Evolutionary conservation across 2,329 filamentous ascomycete genomes (phyloP).

Genomic region (Macroventuria anomochaeta): DNA sequence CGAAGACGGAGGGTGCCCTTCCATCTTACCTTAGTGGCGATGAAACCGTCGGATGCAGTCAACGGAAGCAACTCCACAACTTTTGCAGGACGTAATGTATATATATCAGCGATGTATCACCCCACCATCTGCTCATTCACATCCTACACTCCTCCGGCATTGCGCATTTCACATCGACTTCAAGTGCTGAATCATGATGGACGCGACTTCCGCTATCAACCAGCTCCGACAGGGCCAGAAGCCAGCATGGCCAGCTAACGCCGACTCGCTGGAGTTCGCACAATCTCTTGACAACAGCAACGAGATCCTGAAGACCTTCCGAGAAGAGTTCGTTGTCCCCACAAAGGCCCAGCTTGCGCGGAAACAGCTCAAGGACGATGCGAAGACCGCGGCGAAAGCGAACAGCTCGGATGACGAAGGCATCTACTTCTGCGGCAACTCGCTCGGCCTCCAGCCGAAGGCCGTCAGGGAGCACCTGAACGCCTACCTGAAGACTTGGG

Average conservation of each 20-base stretch:
- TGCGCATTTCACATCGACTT: not conserved
- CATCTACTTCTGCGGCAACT: constrained; percentile 90
- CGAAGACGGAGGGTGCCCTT: constrained; percentile 27
- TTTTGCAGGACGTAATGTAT: constrained; percentile 24
- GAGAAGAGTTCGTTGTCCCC: constrained; percentile 77
- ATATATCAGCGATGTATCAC: constrained; percentile 15
- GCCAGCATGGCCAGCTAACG: constrained; percentile 34
- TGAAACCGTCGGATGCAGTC: constrained; percentile 10
- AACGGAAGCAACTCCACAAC: constrained; percentile 13
- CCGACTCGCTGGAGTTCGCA: constrained; percentile 35
- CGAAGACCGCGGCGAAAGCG: constrained; percentile 30
- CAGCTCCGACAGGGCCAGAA: constrained; percentile 40
- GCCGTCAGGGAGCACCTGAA: constrained; percentile 70
- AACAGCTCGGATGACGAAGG: constrained; percentile 53
- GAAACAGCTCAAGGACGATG: constrained; percentile 55
- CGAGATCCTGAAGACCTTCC: constrained; percentile 50
- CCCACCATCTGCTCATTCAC: constrained; percentile 1
- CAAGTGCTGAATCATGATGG: constrained; percentile 28
- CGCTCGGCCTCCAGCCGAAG: constrained; percentile 81
- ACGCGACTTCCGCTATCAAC: constrained; percentile 30
- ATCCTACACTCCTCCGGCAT: not conserved
- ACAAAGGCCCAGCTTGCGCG: constrained; percentile 74
- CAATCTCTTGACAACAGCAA: constrained; percentile 36
- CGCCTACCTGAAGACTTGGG: constrained; percentile 81
- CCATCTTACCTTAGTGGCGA: not conserved